Conservation (phyloP, 2,329 filamentous ascomycete species). For the Aspergillus ochraceoroseus region DNA sequence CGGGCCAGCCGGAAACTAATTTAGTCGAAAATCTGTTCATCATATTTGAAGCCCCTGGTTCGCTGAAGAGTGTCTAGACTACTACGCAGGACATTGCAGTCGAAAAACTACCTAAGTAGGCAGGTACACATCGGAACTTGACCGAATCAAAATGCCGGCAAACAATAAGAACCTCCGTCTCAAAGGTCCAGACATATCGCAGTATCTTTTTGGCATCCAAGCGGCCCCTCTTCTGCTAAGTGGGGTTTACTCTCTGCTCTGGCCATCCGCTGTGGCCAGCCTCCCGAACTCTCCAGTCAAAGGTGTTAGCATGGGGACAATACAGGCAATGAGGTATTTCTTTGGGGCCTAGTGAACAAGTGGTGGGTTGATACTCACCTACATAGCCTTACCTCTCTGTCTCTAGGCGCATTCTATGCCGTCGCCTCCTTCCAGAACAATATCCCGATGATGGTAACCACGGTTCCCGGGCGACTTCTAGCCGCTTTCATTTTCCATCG, state of each 20-base stretch:
- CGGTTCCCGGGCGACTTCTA: not conserved
- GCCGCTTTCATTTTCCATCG: not conserved
- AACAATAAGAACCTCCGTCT: no score
- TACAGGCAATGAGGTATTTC: conserved; percentile 3
- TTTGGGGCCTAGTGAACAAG: no score
- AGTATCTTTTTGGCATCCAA: conserved; percentile 1
- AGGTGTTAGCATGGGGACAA: not conserved
- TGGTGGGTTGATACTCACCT: no score
- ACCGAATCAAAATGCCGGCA: no score
- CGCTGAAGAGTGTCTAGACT: no score
- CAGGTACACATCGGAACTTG: no score
- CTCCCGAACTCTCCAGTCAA: not conserved
- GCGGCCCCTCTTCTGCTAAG: not conserved
- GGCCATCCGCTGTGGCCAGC: not conserved
- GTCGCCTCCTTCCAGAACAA: conserved; percentile 5
- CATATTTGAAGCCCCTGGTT: no score
- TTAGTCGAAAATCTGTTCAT: no score
- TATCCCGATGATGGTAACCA: conserved; percentile 1
- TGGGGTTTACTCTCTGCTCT: conserved; percentile 1
- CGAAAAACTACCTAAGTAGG: no score
- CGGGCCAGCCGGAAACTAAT: no score
- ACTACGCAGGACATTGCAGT: no score
- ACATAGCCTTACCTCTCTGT: not conserved
- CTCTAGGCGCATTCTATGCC: conserved; percentile 1
- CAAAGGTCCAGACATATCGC: no score